A percentile compares a stretch with the other conserved stretches of the same genome.
These are phyloP conservation scores for Sicyos baderoa DNA, from an alignment of 306 rosid genomes.

Conservation along the genomic window DNA sequence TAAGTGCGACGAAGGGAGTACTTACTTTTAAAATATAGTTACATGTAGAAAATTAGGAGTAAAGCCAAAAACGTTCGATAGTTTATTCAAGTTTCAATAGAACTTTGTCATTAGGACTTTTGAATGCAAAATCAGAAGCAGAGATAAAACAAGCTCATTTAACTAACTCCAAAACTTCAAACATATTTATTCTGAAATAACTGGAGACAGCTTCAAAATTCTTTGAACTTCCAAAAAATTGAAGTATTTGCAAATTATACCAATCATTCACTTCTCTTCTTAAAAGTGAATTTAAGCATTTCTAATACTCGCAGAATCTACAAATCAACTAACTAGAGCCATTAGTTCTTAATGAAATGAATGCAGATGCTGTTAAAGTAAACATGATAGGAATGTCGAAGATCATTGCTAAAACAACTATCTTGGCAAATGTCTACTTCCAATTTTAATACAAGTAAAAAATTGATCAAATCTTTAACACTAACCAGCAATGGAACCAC, in stretches of 20 bases:
- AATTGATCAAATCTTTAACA: neutral
- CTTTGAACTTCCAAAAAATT: neutral
- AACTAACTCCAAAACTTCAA: neutral
- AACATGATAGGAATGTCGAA: neutral
- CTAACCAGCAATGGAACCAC: slow-evolving; percentile 71
- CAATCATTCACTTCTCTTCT: neutral
- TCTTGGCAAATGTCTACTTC: neutral
- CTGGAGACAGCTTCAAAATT: neutral
- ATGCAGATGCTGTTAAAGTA: neutral
- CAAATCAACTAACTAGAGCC: neutral
- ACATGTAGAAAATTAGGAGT: neutral
- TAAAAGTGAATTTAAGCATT: neutral
- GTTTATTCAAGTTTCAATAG: too few species aligned
- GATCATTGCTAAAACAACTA: slow-evolving; percentile 7
- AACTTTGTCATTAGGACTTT: neutral
- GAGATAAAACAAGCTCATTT: neutral
- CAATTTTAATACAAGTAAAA: slow-evolving; percentile 1
- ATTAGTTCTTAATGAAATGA: neutral
- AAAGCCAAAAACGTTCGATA: neutral
- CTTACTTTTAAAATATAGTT: neutral
- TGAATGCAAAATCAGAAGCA: neutral
- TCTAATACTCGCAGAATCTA: neutral
- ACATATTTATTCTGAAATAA: neutral
- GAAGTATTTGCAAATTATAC: neutral
- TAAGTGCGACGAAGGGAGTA: slow-evolving; percentile 14